Evolutionary conservation across 2,329 filamentous ascomycete genomes (phyloP).

Genomic region (Xylariaceae sp.): DNA sequence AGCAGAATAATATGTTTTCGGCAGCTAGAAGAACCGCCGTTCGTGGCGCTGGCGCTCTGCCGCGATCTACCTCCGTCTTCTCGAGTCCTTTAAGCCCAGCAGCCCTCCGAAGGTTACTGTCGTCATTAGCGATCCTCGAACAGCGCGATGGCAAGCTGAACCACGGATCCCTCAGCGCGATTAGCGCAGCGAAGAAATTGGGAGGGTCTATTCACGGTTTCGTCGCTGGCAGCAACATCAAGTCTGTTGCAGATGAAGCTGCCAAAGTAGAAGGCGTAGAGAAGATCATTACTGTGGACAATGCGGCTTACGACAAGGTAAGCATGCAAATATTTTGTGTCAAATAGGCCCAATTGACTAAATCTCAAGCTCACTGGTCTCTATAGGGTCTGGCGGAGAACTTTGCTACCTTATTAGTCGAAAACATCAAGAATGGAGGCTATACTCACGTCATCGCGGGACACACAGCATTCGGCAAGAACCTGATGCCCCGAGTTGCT

Average conservation of each 20-base stretch:
- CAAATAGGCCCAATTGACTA: not conserved
- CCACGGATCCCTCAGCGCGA: slow-evolving; percentile 78
- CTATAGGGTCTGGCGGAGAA: slow-evolving; percentile 85
- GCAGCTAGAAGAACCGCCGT: slow-evolving; percentile 37
- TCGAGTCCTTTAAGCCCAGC: slow-evolving; percentile 51
- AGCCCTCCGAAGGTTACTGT: slow-evolving; percentile 72
- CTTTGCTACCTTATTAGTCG: slow-evolving; percentile 88
- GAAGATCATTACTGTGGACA: slow-evolving; percentile 90
- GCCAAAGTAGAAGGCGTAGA: slow-evolving; percentile 89
- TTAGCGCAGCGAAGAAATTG: slow-evolving; percentile 85
- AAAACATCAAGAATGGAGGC: slow-evolving; percentile 95
- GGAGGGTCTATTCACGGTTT: slow-evolving; percentile 87
- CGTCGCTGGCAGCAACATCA: slow-evolving; percentile 80
- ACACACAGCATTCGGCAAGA: slow-evolving; percentile 97
- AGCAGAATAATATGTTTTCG: slow-evolving; percentile 36
- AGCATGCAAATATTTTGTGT: not conserved
- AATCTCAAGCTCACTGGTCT: slow-evolving; percentile 1
- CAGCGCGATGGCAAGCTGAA: slow-evolving; percentile 90
- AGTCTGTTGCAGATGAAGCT: slow-evolving; percentile 78
- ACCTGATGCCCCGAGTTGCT: slow-evolving; percentile 86
- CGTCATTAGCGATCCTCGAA: slow-evolving; percentile 89
- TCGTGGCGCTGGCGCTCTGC: slow-evolving; percentile 31
- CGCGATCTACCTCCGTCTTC: slow-evolving; percentile 37
- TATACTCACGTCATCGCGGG: slow-evolving; percentile 91
- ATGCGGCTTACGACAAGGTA: slow-evolving; percentile 90